Conservation (phyloP, 164 flowering plant genomes). For the Annona cherimola region DNA sequence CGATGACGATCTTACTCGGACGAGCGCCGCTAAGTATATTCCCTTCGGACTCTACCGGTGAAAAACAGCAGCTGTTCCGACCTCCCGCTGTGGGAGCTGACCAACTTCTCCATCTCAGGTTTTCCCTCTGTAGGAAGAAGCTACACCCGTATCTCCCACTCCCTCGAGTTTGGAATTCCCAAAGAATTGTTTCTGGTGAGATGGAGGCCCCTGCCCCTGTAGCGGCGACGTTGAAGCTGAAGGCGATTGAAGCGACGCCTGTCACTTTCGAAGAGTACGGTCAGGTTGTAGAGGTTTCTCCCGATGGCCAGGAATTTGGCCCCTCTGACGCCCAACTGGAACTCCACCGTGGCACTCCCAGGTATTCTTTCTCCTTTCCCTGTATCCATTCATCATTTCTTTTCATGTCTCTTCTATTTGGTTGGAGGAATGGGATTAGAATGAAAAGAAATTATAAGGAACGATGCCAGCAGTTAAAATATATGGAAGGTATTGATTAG, state of each 20-base stretch:
- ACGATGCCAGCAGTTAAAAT: too few relatives aligned
- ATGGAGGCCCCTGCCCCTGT: background rate
- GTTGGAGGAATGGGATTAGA: too few relatives aligned
- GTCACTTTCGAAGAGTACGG: slow-evolving; percentile 67
- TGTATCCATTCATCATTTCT: background rate
- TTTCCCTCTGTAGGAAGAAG: background rate
- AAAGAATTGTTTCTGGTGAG: too few relatives aligned
- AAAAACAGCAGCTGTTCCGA: too few relatives aligned
- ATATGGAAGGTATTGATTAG: too few relatives aligned
- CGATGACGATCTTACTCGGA: too few relatives aligned
- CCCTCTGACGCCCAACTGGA: slow-evolving; percentile 84
- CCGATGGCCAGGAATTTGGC: slow-evolving; percentile 71
- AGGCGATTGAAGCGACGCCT: slow-evolving; percentile 69
- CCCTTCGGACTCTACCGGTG: too few relatives aligned
- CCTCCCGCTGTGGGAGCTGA: too few relatives aligned
- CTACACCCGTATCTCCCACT: background rate
- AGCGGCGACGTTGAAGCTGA: slow-evolving; percentile 18
- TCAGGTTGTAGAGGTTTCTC: slow-evolving; percentile 65
- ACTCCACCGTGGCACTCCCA: slow-evolving; percentile 70
- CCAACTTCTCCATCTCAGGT: background rate
- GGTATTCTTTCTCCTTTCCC: slow-evolving; percentile 29
- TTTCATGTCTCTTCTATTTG: background rate
- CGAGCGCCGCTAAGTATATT: too few relatives aligned
- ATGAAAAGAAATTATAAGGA: too few relatives aligned
- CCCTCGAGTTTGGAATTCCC: background rate